Conservation (phyloP, 495 filamentous ascomycete species). For the Alectoria sarmentosa region DNA sequence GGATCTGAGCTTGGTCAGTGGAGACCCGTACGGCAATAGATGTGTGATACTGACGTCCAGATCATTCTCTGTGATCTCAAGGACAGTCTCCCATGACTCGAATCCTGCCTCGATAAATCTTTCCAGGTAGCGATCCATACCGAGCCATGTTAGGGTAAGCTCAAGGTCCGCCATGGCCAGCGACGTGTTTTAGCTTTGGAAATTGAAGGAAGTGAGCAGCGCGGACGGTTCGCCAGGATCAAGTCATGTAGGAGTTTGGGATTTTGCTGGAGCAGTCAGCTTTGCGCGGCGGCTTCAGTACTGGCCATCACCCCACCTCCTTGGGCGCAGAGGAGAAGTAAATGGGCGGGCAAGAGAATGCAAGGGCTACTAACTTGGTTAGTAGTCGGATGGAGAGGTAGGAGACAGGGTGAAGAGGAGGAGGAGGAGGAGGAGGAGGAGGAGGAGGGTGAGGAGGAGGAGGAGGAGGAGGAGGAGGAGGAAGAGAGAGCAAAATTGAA, state of each 20-base stretch:
- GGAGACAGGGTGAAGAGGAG: neutral
- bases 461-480: neutral
- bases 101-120: slow-evolving; percentile 67
- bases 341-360: neutral
- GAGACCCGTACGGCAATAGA: neutral
- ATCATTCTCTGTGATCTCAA: slow-evolving; percentile 75
- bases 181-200: neutral
- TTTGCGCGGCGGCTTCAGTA: neutral
- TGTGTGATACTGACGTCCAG: slow-evolving; percentile 43
- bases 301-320: neutral
- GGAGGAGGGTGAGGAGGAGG: too few species aligned
- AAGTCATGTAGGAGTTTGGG: neutral
- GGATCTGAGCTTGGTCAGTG: slow-evolving; percentile 11
- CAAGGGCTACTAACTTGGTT: neutral
- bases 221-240: neutral
- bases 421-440: too few species aligned
- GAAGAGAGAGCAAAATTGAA: neutral
- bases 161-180: slow-evolving; percentile 48
- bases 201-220: neutral
- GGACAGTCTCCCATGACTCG: slow-evolving; percentile 71
- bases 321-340: neutral
- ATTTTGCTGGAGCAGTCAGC: neutral
- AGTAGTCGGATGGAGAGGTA: neutral
- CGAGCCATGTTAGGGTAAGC: slow-evolving; percentile 58
- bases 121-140: slow-evolving; percentile 64